phyloP scores from a whole-genome alignment of 1,284 basidiomycete species.

The Microbotryomycetes sp. region DNA sequence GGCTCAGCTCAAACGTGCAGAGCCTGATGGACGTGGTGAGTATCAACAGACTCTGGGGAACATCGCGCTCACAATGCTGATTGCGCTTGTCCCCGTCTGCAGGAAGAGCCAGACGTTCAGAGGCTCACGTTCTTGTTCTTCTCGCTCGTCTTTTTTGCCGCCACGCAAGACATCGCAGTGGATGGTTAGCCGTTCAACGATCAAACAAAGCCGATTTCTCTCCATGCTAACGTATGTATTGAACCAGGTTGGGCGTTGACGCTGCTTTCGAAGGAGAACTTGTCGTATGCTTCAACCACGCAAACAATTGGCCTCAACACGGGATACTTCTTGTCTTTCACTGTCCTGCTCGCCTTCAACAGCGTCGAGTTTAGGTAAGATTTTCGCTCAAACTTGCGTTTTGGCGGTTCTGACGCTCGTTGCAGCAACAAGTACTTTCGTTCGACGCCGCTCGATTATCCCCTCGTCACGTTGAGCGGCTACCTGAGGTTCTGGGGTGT shows the following conservation, averaged over 20 bases:
- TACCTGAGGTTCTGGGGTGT: slow-evolving; percentile 85
- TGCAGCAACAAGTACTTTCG: slow-evolving; percentile 63
- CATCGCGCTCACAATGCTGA: background rate
- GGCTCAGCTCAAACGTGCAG: slow-evolving; percentile 74
- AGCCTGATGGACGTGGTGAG: slow-evolving; percentile 72
- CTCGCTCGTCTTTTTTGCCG: slow-evolving; percentile 84
- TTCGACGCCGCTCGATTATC: slow-evolving; percentile 55
- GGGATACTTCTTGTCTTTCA: slow-evolving; percentile 93
- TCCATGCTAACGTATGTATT: background rate
- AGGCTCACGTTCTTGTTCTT: slow-evolving; percentile 84
- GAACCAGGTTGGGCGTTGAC: slow-evolving; percentile 86
- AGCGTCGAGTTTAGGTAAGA: slow-evolving; percentile 82
- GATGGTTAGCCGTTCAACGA: slow-evolving; percentile 54
- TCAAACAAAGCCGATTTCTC: background rate
- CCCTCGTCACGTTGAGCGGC: slow-evolving; percentile 67
- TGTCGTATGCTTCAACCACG: slow-evolving; percentile 95
- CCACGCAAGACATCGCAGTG: slow-evolving; percentile 98
- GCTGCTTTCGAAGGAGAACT: slow-evolving; percentile 85
- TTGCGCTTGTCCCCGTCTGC: slow-evolving; percentile 2
- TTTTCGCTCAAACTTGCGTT: background rate
- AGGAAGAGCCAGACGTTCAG: slow-evolving; percentile 74
- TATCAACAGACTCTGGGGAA: slow-evolving; percentile 20
- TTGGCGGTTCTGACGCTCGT: background rate
- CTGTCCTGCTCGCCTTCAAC: slow-evolving; percentile 95
- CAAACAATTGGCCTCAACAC: slow-evolving; percentile 97